These are phyloP conservation scores for Mortierella sp. DNA, from an alignment of 371 early-diverging fungal species.

Conservation along the genomic window DNA sequence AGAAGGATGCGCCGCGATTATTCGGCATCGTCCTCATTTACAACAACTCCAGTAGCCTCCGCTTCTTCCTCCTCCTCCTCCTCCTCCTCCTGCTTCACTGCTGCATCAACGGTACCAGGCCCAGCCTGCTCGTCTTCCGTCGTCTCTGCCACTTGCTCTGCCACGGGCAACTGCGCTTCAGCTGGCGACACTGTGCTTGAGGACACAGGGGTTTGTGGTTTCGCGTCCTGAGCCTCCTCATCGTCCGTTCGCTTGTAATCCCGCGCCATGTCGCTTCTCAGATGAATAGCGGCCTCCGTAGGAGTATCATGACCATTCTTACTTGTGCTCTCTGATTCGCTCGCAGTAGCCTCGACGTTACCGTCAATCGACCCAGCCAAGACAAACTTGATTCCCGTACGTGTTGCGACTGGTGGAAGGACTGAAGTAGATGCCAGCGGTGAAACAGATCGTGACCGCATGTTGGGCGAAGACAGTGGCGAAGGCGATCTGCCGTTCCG, in stretches of 20 bases:
- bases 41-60: not conserved
- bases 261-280: constrained; percentile 50
- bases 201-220: not conserved
- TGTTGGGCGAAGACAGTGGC: constrained; percentile 27
- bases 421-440: constrained; percentile 20
- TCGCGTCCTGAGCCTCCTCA: constrained; percentile 14
- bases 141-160: not conserved
- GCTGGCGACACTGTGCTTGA: not conserved
- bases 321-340: not conserved
- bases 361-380: constrained; percentile 34
- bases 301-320: constrained; percentile 4
- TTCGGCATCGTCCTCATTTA: not conserved
- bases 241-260: constrained; percentile 42
- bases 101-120: not conserved
- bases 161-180: not conserved
- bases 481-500: constrained; percentile 56
- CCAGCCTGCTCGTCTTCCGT: not conserved
- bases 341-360: constrained; percentile 9
- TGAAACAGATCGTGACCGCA: constrained; percentile 37
- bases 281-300: constrained; percentile 37
- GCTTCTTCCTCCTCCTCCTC: not conserved
- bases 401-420: constrained; percentile 29
- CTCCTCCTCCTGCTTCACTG: not conserved
- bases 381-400: constrained; percentile 51
- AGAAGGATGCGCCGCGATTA: not conserved